Evolutionary conservation across 352 stramenopile species (phyloP), one percentile per base, ranked within the genome.

Genomic region (Thraustochytrium sp.): DNA sequence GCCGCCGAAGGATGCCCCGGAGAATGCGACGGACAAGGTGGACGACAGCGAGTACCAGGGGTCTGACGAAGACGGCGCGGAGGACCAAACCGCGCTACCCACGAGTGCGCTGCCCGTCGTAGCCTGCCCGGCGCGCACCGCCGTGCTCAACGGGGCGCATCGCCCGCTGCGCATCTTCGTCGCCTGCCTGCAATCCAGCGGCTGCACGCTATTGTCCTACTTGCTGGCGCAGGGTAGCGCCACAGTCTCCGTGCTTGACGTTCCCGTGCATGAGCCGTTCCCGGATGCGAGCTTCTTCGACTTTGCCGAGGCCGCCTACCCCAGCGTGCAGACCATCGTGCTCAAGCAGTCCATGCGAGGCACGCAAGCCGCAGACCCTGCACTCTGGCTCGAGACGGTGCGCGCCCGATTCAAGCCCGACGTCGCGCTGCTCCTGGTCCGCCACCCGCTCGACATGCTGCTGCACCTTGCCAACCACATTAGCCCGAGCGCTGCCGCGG

Each of bases 131-230:
- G 36, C 62, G 23, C 38, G 62, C 23, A 4, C 18, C 31, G 62
- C 36, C 9, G 26, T 34, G 23, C 5, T 75, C 3, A 37, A 37
- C 26, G 44, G 53, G 8, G 38, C 26, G 16, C 51, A 75, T 53
- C 62, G 62, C 8, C 62, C 62, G 9, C n/a, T 75, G 3, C 62
- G 62, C n/a, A 37, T 75, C 38, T 75, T 75, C 44, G 40, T 75
- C 26, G 62, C 62, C 26, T 75, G 62, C 62, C n/a, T 75, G 11
- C 62, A 75, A 26, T 13, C 37, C 23, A 54, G 37, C 16, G 62
- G 62, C 36, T 75, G 62, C 62, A 75, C 62, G 38, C 44, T 75
- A 0, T 37, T 75, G 18, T 40, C 37, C 29, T 75, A 75, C 31
- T 26, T 75, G 16, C 34, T 75, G 21, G 62, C 62, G 62, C 62